phyloP scores from a whole-genome alignment of 257 asterid genomes.

The Verbena officinalis region DNA sequence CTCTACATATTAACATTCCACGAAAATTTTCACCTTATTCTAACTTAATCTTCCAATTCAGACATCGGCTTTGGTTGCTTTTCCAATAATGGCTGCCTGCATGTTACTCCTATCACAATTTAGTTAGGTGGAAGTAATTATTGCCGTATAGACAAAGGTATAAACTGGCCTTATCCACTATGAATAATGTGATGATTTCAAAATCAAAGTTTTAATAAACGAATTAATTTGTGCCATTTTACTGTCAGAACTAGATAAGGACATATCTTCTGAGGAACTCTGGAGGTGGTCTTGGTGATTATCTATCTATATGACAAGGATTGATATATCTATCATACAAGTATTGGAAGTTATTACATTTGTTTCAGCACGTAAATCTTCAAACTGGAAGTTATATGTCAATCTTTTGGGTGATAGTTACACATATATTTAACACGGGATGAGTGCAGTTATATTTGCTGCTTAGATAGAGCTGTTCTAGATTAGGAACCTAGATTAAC shows the following conservation, averaged over 20 bases:
- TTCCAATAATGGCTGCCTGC: constrained; percentile 60
- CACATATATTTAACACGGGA: not conserved
- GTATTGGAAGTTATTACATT: not conserved
- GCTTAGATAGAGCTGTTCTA: not conserved
- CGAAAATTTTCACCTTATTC: not conserved
- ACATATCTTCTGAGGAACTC: constrained; percentile 10
- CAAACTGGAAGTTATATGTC: no score
- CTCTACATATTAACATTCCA: not conserved
- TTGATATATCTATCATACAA: no score
- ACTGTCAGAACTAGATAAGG: constrained; percentile 10
- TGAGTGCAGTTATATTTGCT: not conserved
- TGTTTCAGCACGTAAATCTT: not conserved
- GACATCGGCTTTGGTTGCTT: constrained; percentile 72
- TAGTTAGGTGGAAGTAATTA: constrained; percentile 39
- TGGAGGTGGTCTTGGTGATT: not conserved
- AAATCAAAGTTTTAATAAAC: constrained; percentile 2
- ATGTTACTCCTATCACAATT: constrained; percentile 50
- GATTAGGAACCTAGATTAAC: not conserved
- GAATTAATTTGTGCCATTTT: constrained; percentile 5
- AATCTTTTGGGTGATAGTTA: not conserved
- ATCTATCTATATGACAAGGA: not conserved
- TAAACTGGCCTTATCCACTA: not conserved
- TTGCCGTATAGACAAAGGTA: constrained; percentile 26
- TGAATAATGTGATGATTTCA: not conserved
- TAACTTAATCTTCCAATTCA: constrained; percentile 38